Percentiles rank a stretch among this genome's conserved stretches.
Evolutionary conservation across 2,329 filamentous ascomycete genomes (phyloP).

Genomic region (Eutypella sp.): DNA sequence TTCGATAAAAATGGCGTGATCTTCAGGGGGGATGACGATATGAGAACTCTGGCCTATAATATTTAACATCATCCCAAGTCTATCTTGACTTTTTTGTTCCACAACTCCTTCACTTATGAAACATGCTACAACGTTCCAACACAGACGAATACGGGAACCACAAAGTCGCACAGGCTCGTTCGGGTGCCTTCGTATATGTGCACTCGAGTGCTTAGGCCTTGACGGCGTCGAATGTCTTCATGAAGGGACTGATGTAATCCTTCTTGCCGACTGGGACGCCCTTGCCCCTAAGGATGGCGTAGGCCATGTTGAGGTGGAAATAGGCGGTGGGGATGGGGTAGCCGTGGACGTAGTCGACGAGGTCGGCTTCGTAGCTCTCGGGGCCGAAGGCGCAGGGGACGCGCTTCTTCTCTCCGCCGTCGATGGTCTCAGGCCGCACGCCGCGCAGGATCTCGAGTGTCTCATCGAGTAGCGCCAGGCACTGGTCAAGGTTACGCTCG

Average conservation of each 20-base stretch:
- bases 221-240: not conserved
- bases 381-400: conserved; percentile 28
- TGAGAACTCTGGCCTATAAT: too few species aligned
- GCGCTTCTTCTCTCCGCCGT: conserved; percentile 27
- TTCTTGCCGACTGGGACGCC: conserved; percentile 57
- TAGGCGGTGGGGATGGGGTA: conserved; percentile 56
- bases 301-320: conserved; percentile 58
- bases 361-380: conserved; percentile 19
- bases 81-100: too few species aligned
- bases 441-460: conserved; percentile 21
- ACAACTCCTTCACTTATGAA: too few species aligned
- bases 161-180: too few species aligned
- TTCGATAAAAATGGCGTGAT: too few species aligned
- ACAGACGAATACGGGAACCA: too few species aligned
- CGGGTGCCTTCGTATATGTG: too few species aligned
- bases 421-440: conserved; percentile 26
- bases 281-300: conserved; percentile 55
- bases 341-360: conserved; percentile 38
- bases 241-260: conserved; percentile 34
- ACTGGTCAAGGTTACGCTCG: conserved; percentile 30
- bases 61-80: too few species aligned
- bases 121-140: too few species aligned
- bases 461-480: conserved; percentile 29
- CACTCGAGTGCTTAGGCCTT: too few species aligned
- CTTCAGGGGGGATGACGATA: too few species aligned